Evolutionary conservation across 2,329 filamentous ascomycete species (phyloP), one percentile per base, ranked within the genome.

Genomic region (Colletotrichum australisinense): DNA sequence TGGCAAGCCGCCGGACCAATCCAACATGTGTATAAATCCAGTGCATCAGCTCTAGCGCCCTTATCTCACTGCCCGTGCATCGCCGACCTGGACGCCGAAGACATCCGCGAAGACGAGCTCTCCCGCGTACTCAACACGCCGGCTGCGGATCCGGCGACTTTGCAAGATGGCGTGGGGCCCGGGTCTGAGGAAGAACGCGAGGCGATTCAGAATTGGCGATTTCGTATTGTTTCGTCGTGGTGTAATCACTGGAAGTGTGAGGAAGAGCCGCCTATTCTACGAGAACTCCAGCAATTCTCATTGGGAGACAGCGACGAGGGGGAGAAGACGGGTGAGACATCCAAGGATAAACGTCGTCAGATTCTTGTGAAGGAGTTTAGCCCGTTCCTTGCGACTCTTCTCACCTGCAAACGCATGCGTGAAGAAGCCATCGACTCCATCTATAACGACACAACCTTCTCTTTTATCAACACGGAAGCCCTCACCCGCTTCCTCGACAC

Each of bases 391-490:
- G 59, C 59, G 9, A 58, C 59, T 7, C 63, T 72, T 12, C 72
- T 74, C 22, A 28, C 64, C 4, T 74, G 72, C 69, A 74, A 63
- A 30, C 72, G 72, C 14, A 64, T 73, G 67, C 42, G 65, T n/a
- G 58, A 42, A 19, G 72, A 74, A 55, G 69, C 72, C 1, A 19
- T 68, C 32, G 64, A 69, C 19, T 68, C 69, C 55, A 65, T 74
- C 19, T 74, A 72, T 26, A 60, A 66, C 28, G 24, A 52, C 22
- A 68, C 49, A 9, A 35, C 69, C 4, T 74, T 74, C 38, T 64
- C 82, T 78, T 16, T 74, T 38, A 42, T 73, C 49, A 67, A 62
- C 5, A 60, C 60, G 1, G 60, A 60, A 16, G 42, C 70, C 1
- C 46, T 73, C 2, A 55, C 67, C 4, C 55, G 70, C 14, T 73